Evolutionary conservation across 2,329 filamentous ascomycete species (phyloP), one percentile per base, ranked within the genome.

Genomic region (Cercospora zeae-maydis): DNA sequence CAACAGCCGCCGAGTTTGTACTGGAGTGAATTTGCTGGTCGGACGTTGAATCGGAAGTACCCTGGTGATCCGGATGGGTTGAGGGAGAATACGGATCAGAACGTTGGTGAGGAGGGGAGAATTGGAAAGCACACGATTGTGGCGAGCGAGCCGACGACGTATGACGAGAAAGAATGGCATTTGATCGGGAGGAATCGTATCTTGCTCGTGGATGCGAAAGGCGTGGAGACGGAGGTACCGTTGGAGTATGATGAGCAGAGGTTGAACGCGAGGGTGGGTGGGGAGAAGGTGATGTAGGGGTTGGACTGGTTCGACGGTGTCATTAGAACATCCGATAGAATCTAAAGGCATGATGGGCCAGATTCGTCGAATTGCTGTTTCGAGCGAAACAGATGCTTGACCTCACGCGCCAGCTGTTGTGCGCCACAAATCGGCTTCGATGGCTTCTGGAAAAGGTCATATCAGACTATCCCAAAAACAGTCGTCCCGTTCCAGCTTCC

Each of bases 141-240:
- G 37, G 80, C 81, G 13, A 81, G 79, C 66, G 82, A 84, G 72
- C 82, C 82, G 4, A 81, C 77, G 27, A 84, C 82, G 8, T 83
- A 80, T 66, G 79, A 81, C 67, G 74, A 78, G 59, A 73, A 75
- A 33, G 81, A 84, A 37, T 84, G 82, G 82, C 72, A 78, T 60
- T 67, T 84, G 63, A 80, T 83, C 61, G 74, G 74, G 34, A 78
- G 75, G 67, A 83, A 84, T 66, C 73, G 49, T 27, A 59, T 63
- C 8, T 47, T 63, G 16, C 13, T 59, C 5, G 61, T 63, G 34
- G 56, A 59, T 45, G 61, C 59, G 55, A 36, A 75, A 66, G 75
- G 74, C 19, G 64, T 83, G 45, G 67, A 67, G 33, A 57, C 42
- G 19, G 76, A 78, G 65, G 75, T 75, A 19, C 61, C 74, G 39